Evolutionary conservation across 495 filamentous ascomycete species (phyloP), one percentile per base, ranked within the genome.

Genomic region (Daldinia vernicosa): DNA sequence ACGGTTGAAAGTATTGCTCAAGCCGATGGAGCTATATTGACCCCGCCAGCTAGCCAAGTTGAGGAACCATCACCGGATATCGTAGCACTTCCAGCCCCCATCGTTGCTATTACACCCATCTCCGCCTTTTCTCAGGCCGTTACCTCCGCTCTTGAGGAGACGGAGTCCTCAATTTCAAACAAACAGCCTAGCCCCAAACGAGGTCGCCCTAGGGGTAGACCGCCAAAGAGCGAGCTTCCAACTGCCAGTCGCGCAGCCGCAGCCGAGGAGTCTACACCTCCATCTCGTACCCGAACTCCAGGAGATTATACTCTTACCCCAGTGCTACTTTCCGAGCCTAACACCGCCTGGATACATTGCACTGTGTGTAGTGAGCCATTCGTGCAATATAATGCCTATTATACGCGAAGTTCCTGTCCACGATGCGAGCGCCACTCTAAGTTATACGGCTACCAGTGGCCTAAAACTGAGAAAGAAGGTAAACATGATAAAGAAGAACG

Each of bases 351-450:
- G 93, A 90, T 97, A 37, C 86, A 89, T 59, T 99, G 95, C 77
- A 91, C 88, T 56, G 91, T 90, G 50, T 99, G 95, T 81, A 86
- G 87, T 74, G 80, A 84, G 1, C 86, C 88, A 66, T 99, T 98
- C 74, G 89, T 98, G 1, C 94, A 99, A 72, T 82, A 85, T 17
- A 91, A 98, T 72, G 93, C 90, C 2, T 98, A 95, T 77, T 89
- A 89, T 60, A 96, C 95, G 2, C 89, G 91, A 15, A 86, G 89
- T 24, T 90, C 91, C 28, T 99, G 95, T 76, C 93, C 91, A 9
- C 88, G 96, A 17, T 99, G 95, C 79, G 96, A 98, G 81, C 86
- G 96, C 0, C 95, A 99, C 72, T 94, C 92, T 27, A 98, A 96
- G 79, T 83, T 99, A 1, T 99, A 98, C 77, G 96, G 96, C 0